These are phyloP conservation scores for Paramecium octaurelia DNA, from an alignment of 73 alveolate species.

Conservation along the genomic window DNA sequence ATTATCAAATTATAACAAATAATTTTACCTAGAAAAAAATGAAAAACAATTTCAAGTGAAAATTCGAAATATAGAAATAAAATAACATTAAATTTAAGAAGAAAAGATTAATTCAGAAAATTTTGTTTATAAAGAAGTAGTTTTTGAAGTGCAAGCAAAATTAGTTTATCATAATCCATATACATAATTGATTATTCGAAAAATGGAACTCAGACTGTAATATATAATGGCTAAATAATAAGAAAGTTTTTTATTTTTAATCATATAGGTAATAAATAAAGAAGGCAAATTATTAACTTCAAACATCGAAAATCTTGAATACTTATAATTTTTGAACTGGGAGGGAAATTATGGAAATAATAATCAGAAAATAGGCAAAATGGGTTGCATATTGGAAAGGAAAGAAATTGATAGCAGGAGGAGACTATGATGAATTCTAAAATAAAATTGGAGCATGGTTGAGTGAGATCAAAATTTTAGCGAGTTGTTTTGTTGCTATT, in stretches of 20 bases:
- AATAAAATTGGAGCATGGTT: neutral
- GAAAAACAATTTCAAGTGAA: too few species aligned
- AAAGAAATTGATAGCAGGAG: neutral
- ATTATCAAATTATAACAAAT: too few species aligned
- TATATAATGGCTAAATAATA: neutral
- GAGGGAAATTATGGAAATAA: neutral
- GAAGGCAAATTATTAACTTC: neutral
- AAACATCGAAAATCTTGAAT: neutral
- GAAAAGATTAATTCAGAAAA: too few species aligned
- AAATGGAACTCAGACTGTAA: neutral
- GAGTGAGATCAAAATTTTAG: neutral
- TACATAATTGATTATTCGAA: neutral
- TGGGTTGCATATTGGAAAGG: neutral
- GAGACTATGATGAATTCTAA: neutral
- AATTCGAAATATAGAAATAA: too few species aligned
- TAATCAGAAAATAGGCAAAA: neutral
- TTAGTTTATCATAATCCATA: neutral
- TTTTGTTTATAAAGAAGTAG: too few species aligned
- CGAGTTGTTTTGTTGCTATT: neutral
- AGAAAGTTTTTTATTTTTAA: neutral
- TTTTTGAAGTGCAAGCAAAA: neutral
- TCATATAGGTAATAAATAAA: neutral
- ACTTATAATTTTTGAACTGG: neutral
- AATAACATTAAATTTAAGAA: too few species aligned
- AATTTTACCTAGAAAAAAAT: too few species aligned